Evolutionary conservation across 768 basidiomycete genomes (phyloP).

Genomic region (Inosperma sp.): DNA sequence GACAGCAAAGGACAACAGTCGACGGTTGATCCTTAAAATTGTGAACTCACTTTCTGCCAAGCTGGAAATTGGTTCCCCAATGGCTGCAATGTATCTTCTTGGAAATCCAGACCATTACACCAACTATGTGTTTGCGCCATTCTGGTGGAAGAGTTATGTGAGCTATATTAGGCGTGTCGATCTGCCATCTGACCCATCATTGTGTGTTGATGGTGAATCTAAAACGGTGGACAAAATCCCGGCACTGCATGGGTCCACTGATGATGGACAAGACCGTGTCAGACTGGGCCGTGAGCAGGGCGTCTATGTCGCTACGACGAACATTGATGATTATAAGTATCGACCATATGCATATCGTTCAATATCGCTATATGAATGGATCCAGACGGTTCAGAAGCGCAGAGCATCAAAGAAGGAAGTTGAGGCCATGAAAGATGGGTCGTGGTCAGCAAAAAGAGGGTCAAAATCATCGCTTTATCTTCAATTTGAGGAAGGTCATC

Average conservation of each 20-base stretch:
- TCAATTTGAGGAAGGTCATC: slow-evolving; percentile 20
- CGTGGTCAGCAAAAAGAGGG: not conserved
- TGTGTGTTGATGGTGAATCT: not conserved
- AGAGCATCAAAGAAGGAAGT: slow-evolving; percentile 8
- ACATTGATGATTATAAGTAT: slow-evolving; percentile 32
- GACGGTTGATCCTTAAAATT: slow-evolving; percentile 23
- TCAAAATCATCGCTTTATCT: not conserved
- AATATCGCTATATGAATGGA: slow-evolving; percentile 29
- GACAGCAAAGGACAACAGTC: slow-evolving; percentile 1
- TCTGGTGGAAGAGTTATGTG: slow-evolving; percentile 28
- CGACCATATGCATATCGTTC: slow-evolving; percentile 15
- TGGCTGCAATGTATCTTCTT: slow-evolving; percentile 24
- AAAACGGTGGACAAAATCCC: not conserved
- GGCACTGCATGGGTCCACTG: not conserved
- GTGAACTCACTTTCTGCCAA: slow-evolving; percentile 28
- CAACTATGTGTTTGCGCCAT: slow-evolving; percentile 25
- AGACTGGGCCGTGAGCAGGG: slow-evolving; percentile 17
- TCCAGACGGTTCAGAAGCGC: slow-evolving; percentile 12
- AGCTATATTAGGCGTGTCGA: slow-evolving; percentile 5
- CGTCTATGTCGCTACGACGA: slow-evolving; percentile 20
- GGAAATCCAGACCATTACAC: slow-evolving; percentile 31
- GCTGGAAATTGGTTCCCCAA: slow-evolving; percentile 29
- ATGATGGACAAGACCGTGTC: slow-evolving; percentile 17
- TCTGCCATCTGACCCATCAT: no score
- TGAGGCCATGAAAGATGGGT: not conserved